A percentile compares a stretch with the other conserved stretches of the same genome.
Conservation (phyloP, 2,329 filamentous ascomycete genomes). For the Trichothecium sympodiale region DNA sequence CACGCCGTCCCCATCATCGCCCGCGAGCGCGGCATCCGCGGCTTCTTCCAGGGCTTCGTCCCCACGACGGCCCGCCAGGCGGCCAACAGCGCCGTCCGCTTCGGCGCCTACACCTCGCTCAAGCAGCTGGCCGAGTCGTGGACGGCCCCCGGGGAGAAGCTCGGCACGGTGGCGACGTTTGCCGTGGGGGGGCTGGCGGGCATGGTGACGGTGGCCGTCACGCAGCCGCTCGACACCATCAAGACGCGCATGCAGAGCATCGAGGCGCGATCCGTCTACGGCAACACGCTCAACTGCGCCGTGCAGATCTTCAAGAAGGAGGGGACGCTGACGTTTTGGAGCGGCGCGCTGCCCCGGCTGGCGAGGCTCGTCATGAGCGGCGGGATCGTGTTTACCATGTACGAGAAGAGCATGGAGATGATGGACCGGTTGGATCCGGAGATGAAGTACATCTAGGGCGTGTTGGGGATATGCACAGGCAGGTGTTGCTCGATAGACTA, state of each 20-base stretch:
- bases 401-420: conserved; percentile 85
- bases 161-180: conserved; percentile 80
- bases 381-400: conserved; percentile 97
- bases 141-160: conserved; percentile 87
- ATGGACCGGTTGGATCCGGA: conserved; percentile 74
- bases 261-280: conserved; percentile 69
- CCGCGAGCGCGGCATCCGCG: conserved; percentile 74
- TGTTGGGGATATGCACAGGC: not conserved
- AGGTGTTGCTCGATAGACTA: too few species aligned
- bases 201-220: conserved; percentile 76
- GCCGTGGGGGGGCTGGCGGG: conserved; percentile 82
- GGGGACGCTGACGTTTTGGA: conserved; percentile 86
- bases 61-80: conserved; percentile 91
- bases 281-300: conserved; percentile 79
- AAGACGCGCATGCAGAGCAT: conserved; percentile 98
- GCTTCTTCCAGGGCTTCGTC: conserved; percentile 95
- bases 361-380: conserved; percentile 81
- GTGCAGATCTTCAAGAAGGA: conserved; percentile 78
- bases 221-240: conserved; percentile 74
- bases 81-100: conserved; percentile 85
- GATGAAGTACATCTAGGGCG: conserved; percentile 60
- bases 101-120: conserved; percentile 80
- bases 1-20: conserved; percentile 82
- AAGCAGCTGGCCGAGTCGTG: conserved; percentile 89
- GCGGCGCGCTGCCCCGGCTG: conserved; percentile 76